These are phyloP conservation scores for Kluyveromyces marxianus DNA, from an alignment of 1,139 yeast species.

Conservation along the genomic window DNA sequence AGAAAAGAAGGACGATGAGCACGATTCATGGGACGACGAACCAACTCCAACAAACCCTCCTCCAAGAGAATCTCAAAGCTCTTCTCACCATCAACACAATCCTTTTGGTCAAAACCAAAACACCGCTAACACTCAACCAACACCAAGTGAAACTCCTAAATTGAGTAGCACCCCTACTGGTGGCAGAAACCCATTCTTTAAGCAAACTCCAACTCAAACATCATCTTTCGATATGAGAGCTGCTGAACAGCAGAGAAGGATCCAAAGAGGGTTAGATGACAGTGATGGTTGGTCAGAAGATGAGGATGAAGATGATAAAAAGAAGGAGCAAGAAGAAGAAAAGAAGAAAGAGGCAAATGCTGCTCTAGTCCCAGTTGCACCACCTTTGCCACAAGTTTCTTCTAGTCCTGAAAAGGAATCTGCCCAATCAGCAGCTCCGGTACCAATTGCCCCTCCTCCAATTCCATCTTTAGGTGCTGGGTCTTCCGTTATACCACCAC, in stretches of 20 bases:
- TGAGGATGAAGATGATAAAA: constrained; percentile 37
- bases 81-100: constrained; percentile 14
- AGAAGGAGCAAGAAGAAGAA: constrained; percentile 27
- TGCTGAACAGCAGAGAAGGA: constrained; percentile 55
- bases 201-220: constrained; percentile 29
- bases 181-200: constrained; percentile 41
- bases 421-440: not conserved
- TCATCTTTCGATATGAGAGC: constrained; percentile 44
- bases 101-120: constrained; percentile 5
- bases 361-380: constrained; percentile 24
- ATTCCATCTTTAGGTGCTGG: constrained; percentile 17
- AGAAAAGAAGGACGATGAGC: constrained; percentile 19
- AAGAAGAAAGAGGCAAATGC: constrained; percentile 28
- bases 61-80: not conserved
- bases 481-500: constrained; percentile 30
- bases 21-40: constrained; percentile 9
- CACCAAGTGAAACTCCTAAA: not conserved
- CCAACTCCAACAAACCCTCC: not conserved
- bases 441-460: constrained; percentile 10
- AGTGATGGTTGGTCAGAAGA: constrained; percentile 55
- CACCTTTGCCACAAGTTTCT: not conserved
- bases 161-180: constrained; percentile 9
- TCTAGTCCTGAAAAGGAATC: not conserved
- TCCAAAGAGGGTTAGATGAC: constrained; percentile 50
- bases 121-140: not conserved